Conservation (phyloP, 805 yeast species). For the Lipomyces chichibuensis region DNA sequence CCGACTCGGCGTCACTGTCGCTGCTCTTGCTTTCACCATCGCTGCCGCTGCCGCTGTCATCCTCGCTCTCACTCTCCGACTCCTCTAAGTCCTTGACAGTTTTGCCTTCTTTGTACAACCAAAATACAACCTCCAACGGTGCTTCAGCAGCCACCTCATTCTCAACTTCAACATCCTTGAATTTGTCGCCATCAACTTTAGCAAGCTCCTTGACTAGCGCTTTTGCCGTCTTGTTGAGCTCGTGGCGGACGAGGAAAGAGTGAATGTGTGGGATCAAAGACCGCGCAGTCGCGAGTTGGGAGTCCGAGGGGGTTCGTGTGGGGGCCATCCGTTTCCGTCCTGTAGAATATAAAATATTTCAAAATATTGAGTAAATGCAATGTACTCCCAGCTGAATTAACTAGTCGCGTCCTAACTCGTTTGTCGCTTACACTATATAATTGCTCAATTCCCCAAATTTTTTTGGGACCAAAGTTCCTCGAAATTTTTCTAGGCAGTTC, state of each 20-base stretch:
- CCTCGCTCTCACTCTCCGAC: slow-evolving; percentile 13
- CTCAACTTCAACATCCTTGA: slow-evolving; percentile 33
- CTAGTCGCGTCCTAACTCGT: too few relatives aligned
- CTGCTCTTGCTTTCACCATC: background rate
- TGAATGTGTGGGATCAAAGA: slow-evolving; percentile 41
- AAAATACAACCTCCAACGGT: slow-evolving; percentile 42
- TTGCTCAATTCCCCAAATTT: too few relatives aligned
- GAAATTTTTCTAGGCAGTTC: too few relatives aligned
- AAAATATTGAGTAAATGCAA: too few relatives aligned
- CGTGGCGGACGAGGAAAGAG: slow-evolving; percentile 42
- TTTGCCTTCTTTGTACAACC: slow-evolving; percentile 40
- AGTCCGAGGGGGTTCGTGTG: background rate
- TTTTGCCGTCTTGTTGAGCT: slow-evolving; percentile 42
- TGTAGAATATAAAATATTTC: too few relatives aligned
- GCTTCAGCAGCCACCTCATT: slow-evolving; percentile 24
- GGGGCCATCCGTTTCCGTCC: background rate
- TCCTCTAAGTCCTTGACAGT: slow-evolving; percentile 38
- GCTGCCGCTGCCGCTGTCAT: background rate
- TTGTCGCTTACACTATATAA: too few relatives aligned
- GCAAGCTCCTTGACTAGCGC: slow-evolving; percentile 41
- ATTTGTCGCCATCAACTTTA: slow-evolving; percentile 27
- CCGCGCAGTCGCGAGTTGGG: slow-evolving; percentile 13
- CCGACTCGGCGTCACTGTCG: slow-evolving; percentile 24
- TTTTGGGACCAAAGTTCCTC: too few relatives aligned
- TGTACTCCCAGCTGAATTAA: too few relatives aligned